Evolutionary conservation across 495 filamentous ascomycete species (phyloP), one percentile per base, ranked within the genome.

Genomic region (Gamarada debralockiae): DNA sequence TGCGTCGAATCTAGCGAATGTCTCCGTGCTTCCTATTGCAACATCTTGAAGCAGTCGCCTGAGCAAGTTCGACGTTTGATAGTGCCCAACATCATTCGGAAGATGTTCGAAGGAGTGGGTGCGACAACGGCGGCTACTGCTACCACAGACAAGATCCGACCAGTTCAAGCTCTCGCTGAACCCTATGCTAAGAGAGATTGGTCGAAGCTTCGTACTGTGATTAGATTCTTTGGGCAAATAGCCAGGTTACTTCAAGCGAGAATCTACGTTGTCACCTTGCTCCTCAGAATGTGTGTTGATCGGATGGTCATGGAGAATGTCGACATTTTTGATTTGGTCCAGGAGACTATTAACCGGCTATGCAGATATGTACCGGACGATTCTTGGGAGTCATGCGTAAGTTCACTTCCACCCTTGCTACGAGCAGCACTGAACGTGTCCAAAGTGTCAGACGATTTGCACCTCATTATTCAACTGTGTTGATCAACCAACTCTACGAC

Each of bases 11-110:
- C 68, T 36, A 76, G 77, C 34, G 77, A 80, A 24, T 79, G 80
- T 51, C 68, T 93, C 27, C 77, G 82, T 50, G 65, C 75, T 38
- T 81, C 85, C 46, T 93, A 92, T 69, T 69, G 77, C 34, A 73
- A 79, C 23, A 59, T 75, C 3, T 48, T 74, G 4, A 50, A 55
- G 3, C 46, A 61, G 7, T 75, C 34, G 1, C 49, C 50, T 0
- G 64, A 70, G 6, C 72, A 77, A 20, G 62, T 70, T 23, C 20
- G 55, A 5, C 70, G 69, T 5, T 58, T 72, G 0, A 48, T 79
- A 18, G 65, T 65, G n/a, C 61, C 69, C 2, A 48, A 59, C 3
- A 39, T 56, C 0, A 55, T 81, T 10, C 53, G 65, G 25, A 58
- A 64, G 7, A 52, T 79, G 29, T 76, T 79, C 36, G 61, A 55